Evolutionary conservation across 345 rosid genomes (phyloP), one percentile per base, ranked within the genome.

Genomic region (Linum lewisii): DNA sequence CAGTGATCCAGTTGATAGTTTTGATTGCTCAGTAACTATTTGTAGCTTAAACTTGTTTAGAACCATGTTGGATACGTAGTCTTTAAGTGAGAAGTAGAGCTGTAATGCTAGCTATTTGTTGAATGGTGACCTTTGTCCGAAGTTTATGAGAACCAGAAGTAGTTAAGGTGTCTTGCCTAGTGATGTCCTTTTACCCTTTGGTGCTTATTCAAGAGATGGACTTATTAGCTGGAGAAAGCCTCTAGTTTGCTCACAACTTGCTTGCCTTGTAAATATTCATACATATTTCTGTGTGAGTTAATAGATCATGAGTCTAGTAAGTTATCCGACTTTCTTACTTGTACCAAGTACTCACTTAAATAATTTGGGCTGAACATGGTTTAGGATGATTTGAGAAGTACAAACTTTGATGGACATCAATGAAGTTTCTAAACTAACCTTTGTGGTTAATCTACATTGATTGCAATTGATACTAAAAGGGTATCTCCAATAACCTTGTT

Each of bases 401-500:
- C 32, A 6, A 26, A 26, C 32, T 26, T 29, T 29, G n/a, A 42
- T 11, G 47, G 4, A 42, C 47, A 11, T 42, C 16, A 16, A 42
- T 11, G 47, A 42, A 42, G 47, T 42, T 42, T 42, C 15, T 42
- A 11, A 16, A 11, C 47, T 42, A 42, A 16, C 47, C 47, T 42
- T 42, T 14, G 47, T 42, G 47, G 9, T 16, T 42, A 42, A 16
- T 16, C 14, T 6, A 42, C 47, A 7, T 11, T 11, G 47, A 42
- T 42, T 11, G 47, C 13, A 3, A 42, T 42, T 42, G 47, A 42
- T 42, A 16, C 23, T 3, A 24, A 52, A 52, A 21, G 52, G 36
- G 64, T 45, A n/a, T 23, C 51, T 66, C 42, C 9, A 44, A 38
- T 54, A 26, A 56, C 44, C 51, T 58, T 34, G 16, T 66, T 5